These are phyloP conservation scores for Zygnema circumcarinatum DNA, from an alignment of 139 green algal species.

Conservation along the genomic window DNA sequence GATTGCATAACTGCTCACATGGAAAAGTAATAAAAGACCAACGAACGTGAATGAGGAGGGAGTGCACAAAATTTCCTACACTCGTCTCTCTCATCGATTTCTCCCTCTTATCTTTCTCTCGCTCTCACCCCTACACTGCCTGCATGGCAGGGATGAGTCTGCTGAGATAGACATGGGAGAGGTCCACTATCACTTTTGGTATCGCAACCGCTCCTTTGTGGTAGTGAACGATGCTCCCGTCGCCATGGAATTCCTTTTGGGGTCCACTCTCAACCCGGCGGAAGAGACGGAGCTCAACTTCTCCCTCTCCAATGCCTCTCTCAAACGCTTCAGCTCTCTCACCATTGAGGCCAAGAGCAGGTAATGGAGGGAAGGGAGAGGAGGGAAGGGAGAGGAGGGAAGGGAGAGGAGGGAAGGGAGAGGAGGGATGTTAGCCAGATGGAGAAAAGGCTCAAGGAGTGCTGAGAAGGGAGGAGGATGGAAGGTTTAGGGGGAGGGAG, in stretches of 20 bases:
- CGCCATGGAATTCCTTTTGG: constrained; percentile 19
- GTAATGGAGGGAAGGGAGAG: constrained; percentile 10
- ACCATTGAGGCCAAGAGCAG: constrained; percentile 14
- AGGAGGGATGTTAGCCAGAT: no score
- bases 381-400: constrained; percentile 9
- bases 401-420: no score
- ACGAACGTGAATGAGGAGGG: no score
- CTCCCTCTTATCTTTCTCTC: no score
- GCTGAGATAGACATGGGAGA: constrained; percentile 27
- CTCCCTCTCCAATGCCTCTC: constrained; percentile 21
- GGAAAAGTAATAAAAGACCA: no score
- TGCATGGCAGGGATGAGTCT: background rate
- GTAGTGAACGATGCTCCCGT: constrained; percentile 28
- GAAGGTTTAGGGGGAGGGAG: no score
- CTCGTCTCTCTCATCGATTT: no score
- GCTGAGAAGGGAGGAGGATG: no score
- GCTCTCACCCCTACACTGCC: no score
- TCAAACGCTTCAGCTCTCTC: constrained; percentile 36
- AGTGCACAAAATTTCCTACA: no score
- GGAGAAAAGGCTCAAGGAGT: no score
- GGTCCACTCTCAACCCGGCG: background rate
- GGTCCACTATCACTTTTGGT: constrained; percentile 35
- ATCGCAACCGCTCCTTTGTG: constrained; percentile 31
- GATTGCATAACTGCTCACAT: no score
- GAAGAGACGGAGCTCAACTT: constrained; percentile 30